These are phyloP conservation scores for Fraxinus sp. DNA, from an alignment of 305 asterid genomes.

Conservation along the genomic window DNA sequence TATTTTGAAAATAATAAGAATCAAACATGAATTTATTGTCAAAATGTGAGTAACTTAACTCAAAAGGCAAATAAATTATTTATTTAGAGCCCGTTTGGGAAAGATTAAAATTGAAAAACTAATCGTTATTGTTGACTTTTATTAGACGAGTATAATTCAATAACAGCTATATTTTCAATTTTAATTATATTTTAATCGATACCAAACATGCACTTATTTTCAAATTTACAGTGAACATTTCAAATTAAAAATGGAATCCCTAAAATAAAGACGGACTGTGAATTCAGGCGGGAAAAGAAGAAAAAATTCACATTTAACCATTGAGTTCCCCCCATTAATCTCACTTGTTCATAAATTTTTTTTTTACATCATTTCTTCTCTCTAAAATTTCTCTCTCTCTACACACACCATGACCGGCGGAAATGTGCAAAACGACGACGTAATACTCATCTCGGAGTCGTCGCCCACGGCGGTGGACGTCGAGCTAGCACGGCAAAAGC, in stretches of 20 bases:
- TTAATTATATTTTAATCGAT: no score
- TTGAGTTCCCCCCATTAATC: not conserved
- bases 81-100: no score
- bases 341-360: not conserved
- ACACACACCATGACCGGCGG: conserved; percentile 23
- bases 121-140: no score
- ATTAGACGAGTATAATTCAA: no score
- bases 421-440: conserved; percentile 26
- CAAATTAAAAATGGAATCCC: not conserved
- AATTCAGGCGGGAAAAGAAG: not conserved
- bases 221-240: not conserved
- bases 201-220: no score
- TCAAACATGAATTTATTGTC: no score
- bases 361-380: not conserved
- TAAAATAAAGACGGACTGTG: not conserved
- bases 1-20: no score
- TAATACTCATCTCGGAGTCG: conserved; percentile 20
- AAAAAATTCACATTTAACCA: not conserved
- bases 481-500: conserved; percentile 43
- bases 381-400: not conserved
- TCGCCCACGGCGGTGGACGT: conserved; percentile 32
- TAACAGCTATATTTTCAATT: no score
- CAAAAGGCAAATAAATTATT: no score
- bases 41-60: no score
- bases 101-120: no score